Evolutionary conservation across 495 filamentous ascomycete species (phyloP).

Genomic region (Annulohypoxylon moriforme): DNA sequence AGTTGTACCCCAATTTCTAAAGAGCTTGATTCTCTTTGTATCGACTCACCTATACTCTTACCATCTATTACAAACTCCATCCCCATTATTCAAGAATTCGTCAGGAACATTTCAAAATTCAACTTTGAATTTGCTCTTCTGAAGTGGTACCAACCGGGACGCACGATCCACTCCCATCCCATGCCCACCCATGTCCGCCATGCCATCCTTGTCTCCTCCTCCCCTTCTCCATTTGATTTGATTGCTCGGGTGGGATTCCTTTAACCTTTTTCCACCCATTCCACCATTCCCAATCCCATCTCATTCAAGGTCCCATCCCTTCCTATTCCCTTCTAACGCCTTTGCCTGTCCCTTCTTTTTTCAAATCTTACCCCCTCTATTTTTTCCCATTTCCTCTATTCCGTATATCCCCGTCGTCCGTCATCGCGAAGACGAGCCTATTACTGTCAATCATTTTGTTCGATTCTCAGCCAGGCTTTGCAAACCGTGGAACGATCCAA

Average conservation of each 20-base stretch:
- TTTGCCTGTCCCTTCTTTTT: constrained; percentile 33
- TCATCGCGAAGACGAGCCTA: constrained; percentile 47
- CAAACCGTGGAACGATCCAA: constrained; percentile 47
- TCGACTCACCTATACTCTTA: neutral
- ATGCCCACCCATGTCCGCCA: neutral
- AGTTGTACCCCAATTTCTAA: neutral
- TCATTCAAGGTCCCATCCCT: constrained; percentile 50
- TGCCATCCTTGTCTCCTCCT: neutral
- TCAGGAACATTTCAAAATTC: constrained; percentile 33
- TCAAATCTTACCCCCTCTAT: constrained; percentile 26
- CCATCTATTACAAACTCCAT: constrained; percentile 16
- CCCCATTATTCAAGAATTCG: constrained; percentile 39
- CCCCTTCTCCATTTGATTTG: constrained; percentile 9
- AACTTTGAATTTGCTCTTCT: constrained; percentile 20
- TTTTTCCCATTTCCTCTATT: constrained; percentile 31
- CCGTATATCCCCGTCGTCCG: constrained; percentile 22
- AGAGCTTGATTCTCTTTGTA: neutral
- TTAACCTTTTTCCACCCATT: constrained; percentile 35
- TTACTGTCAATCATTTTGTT: constrained; percentile 49
- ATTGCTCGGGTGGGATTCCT: neutral
- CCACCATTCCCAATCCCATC: constrained; percentile 46
- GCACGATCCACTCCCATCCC: constrained; percentile 41
- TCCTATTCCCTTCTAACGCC: constrained; percentile 36
- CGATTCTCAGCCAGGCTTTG: constrained; percentile 47
- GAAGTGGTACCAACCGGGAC: constrained; percentile 23